These are phyloP conservation scores for Tothia fuscella DNA, from an alignment of 2,329 filamentous ascomycete species.

Conservation along the genomic window DNA sequence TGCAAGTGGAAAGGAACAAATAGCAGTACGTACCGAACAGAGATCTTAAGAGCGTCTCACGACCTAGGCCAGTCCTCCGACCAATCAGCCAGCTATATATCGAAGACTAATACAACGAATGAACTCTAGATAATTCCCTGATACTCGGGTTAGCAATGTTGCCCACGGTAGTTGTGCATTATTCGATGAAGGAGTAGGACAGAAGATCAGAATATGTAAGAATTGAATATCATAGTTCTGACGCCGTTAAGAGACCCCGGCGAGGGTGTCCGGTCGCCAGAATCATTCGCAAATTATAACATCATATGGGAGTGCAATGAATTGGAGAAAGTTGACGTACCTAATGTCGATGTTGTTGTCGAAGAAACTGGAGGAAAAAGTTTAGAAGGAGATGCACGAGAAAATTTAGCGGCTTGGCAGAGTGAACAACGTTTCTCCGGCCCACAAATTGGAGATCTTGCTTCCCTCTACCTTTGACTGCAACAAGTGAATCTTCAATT, in stretches of 20 bases:
- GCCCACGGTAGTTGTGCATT: constrained; percentile 5
- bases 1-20: constrained; percentile 22
- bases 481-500: no score
- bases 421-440: no score
- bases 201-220: constrained; percentile 94
- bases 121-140: constrained; percentile 18
- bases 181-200: background rate
- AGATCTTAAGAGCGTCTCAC: background rate
- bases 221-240: constrained; percentile 76
- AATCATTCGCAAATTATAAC: constrained; percentile 94
- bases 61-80: background rate
- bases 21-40: background rate
- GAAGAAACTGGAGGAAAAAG: background rate
- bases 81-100: background rate
- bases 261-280: constrained; percentile 70
- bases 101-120: constrained; percentile 1
- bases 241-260: constrained; percentile 75
- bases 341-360: background rate
- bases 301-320: background rate
- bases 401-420: background rate
- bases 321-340: background rate
- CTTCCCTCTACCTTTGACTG: no score
- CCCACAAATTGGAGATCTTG: no score
- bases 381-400: background rate
- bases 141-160: constrained; percentile 4